phyloP scores from a whole-genome alignment of 371 early-diverging fungal species.

The Parasitella parasitica region DNA sequence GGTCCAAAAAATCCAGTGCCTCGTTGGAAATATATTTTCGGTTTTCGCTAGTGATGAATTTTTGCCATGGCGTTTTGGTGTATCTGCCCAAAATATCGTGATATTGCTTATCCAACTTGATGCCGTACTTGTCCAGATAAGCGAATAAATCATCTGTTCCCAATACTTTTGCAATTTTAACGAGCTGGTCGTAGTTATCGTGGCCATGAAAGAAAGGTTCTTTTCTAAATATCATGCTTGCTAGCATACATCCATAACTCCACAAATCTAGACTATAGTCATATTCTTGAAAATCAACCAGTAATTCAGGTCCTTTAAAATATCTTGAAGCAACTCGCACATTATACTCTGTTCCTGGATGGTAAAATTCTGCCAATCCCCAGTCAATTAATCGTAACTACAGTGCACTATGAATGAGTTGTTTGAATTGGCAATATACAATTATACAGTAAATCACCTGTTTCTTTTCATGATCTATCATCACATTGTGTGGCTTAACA shows the following conservation, averaged over 20 bases:
- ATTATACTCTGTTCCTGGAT: constrained; percentile 96
- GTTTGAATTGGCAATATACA: background rate
- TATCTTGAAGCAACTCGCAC: constrained; percentile 98
- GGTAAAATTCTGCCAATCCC: constrained; percentile 99
- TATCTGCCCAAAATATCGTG: constrained; percentile 40
- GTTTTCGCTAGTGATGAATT: constrained; percentile 87
- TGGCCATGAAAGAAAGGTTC: constrained; percentile 99
- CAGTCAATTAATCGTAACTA: constrained; percentile 98
- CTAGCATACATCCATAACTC: constrained; percentile 99
- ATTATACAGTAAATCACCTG: constrained; percentile 53
- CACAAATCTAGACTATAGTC: constrained; percentile 99
- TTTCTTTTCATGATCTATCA: constrained; percentile 97
- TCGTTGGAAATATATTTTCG: constrained; percentile 88
- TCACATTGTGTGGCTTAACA: constrained; percentile 99
- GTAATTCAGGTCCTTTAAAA: constrained; percentile 99
- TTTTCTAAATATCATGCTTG: constrained; percentile 97
- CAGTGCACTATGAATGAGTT: background rate
- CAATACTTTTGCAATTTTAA: constrained; percentile 95
- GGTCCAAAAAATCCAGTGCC: constrained; percentile 92
- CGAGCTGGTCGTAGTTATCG: constrained; percentile 98
- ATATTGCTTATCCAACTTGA: constrained; percentile 57
- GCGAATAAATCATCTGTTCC: constrained; percentile 93
- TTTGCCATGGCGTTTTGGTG: constrained; percentile 90
- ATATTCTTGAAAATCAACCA: constrained; percentile 97
- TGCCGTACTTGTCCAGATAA: constrained; percentile 96